Evolutionary conservation across 129 eudicot species (phyloP).

Genomic region (Flaveria ramosissima): DNA sequence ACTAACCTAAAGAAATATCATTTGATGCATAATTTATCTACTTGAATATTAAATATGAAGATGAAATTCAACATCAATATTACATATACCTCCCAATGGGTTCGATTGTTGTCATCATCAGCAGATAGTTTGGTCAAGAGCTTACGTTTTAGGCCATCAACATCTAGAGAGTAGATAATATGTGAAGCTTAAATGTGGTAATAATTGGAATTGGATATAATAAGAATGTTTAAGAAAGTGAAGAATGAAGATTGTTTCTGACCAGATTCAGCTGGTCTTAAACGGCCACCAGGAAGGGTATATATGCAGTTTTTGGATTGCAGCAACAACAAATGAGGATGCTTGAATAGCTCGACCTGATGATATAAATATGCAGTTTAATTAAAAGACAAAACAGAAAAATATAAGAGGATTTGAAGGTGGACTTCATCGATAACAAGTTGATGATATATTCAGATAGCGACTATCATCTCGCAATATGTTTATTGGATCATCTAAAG

Average conservation of each 20-base stretch:
- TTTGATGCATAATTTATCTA: slow-evolving; percentile 4
- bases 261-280: slow-evolving; percentile 85
- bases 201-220: not conserved
- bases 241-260: not conserved
- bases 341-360: slow-evolving; percentile 81
- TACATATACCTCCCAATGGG: slow-evolving; percentile 69
- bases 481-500: too few species aligned
- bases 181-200: not conserved
- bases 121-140: slow-evolving; percentile 63
- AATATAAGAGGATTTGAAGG: too few species aligned
- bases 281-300: slow-evolving; percentile 89
- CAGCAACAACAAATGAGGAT: slow-evolving; percentile 71
- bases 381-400: too few species aligned
- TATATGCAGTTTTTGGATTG: slow-evolving; percentile 61
- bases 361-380: too few species aligned
- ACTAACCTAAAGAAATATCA: slow-evolving; percentile 50
- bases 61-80: not conserved
- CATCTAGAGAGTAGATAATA: slow-evolving; percentile 38
- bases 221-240: not conserved
- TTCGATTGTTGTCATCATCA: slow-evolving; percentile 45
- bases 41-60: not conserved
- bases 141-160: slow-evolving; percentile 71
- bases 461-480: too few species aligned
- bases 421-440: too few species aligned
- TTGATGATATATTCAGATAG: too few species aligned